Base-by-base conservation (phyloP, 2,329 filamentous ascomycete species). In the Elsinoe necatrix region DNA sequence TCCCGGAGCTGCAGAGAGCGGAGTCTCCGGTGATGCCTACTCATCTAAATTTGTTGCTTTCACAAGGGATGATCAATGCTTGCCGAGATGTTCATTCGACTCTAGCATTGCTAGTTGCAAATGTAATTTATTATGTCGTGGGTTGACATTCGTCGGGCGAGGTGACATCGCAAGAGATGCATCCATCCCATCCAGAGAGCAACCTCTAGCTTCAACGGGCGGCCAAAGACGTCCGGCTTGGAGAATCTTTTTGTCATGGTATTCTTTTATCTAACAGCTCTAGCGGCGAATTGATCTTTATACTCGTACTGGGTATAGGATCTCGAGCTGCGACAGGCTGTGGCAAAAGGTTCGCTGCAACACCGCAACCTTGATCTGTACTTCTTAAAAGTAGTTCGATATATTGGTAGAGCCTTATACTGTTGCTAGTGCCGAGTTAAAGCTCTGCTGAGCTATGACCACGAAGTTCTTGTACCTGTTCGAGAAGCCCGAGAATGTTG, bases 251-350 rank as follows among this genome's bases (percentile, higher is more conserved):
- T 37, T 52, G 31, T 35, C 48, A 52, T 52, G 31, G n/a, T 21
- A 37, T 34, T 39, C 6, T 34, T 8, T 14, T 21, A 48, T 52
- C n/a, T 27, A 52, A 39, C 29, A 21, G 48, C 31, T 34, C 16
- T 21, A 52, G 48, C 48, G 48, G 29, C 48, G 31, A 39, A 52
- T 52, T 18, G 16, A 21, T 52, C 48, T 25, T 23, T 52, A 31
- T 39, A 11, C 7, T 39, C 21, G 31, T 14, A 20, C 14, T 5
- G 16, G 4, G 31, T 11, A 14, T 4, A 7, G 16, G 12, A 18
- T 31, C 21, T 45, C 16, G 20, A 4, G 31, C 27, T 34, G 31
- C 48, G 48, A 52, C 39, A 35, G 48, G 29, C 48, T 39, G 20
- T 20, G 20, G 23, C n/a, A 45, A 25, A 2, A 5, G 18, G 21